phyloP scores from a whole-genome alignment of 2,329 filamentous ascomycete genomes.

The Penicillium sp. region DNA sequence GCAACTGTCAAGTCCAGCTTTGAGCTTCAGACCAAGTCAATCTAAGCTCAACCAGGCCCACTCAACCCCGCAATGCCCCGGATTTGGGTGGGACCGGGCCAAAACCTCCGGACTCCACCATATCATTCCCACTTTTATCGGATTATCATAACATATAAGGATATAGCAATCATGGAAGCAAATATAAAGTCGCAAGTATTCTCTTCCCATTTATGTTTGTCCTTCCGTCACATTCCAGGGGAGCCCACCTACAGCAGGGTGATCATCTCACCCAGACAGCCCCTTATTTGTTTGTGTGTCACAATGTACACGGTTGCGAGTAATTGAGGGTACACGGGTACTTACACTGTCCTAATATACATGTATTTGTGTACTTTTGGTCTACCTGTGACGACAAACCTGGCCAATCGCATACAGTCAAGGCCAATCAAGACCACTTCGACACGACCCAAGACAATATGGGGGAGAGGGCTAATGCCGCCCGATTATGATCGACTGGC shows the following conservation, averaged over 20 bases:
- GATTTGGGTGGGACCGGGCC: constrained; percentile 10
- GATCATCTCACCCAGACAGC: background rate
- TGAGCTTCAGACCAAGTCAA: background rate
- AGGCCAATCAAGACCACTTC: constrained; percentile 2
- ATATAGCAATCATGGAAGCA: background rate
- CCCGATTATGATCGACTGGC: constrained; percentile 1
- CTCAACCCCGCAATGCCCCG: constrained; percentile 12
- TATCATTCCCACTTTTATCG: constrained; percentile 1
- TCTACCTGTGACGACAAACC: background rate
- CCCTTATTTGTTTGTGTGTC: constrained; percentile 10
- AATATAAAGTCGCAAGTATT: background rate
- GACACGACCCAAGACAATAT: background rate
- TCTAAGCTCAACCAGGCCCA: constrained; percentile 7
- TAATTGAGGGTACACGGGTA: constrained; percentile 1
- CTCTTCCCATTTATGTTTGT: background rate
- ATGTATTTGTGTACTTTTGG: background rate
- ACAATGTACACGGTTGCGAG: constrained; percentile 9
- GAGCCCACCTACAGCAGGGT: constrained; percentile 1
- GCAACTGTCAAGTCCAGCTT: background rate
- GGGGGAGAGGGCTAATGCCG: background rate
- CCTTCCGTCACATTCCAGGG: background rate
- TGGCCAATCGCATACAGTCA: background rate
- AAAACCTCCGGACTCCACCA: constrained; percentile 9
- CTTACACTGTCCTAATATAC: background rate
- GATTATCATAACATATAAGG: background rate